These are phyloP conservation scores for Aspergillus haitiensis DNA, from an alignment of 495 filamentous ascomycete genomes.

Conservation along the genomic window DNA sequence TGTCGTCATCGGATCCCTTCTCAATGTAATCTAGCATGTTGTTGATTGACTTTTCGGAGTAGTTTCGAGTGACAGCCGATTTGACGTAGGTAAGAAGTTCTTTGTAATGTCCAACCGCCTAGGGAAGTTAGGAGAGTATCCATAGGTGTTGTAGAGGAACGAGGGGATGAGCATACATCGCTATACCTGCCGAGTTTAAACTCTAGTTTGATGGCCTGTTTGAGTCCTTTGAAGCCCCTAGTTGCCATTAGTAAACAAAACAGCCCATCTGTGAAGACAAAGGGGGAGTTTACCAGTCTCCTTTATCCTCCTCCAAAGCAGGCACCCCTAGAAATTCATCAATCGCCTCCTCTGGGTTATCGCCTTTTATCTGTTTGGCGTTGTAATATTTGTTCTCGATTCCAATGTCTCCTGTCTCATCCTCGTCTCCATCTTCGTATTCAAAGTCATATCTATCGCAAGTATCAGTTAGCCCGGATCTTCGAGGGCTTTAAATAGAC, in stretches of 20 bases:
- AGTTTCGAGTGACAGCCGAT: slow-evolving; percentile 94
- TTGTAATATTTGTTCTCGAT: slow-evolving; percentile 99
- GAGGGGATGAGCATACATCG: slow-evolving; percentile 55
- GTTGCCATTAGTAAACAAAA: slow-evolving; percentile 22
- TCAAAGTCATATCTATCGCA: slow-evolving; percentile 87
- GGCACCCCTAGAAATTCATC: slow-evolving; percentile 89
- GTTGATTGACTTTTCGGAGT: slow-evolving; percentile 98
- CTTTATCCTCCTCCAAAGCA: slow-evolving; percentile 81
- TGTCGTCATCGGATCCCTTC: slow-evolving; percentile 80
- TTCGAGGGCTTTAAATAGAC: neutral
- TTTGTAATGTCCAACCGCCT: slow-evolving; percentile 94
- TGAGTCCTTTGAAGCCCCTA: slow-evolving; percentile 94
- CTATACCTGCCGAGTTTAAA: slow-evolving; percentile 84
- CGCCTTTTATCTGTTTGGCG: slow-evolving; percentile 92
- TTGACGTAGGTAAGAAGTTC: slow-evolving; percentile 98
- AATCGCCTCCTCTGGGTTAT: slow-evolving; percentile 83
- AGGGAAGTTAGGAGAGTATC: slow-evolving; percentile 20
- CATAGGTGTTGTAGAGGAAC: slow-evolving; percentile 3
- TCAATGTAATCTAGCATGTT: slow-evolving; percentile 99
- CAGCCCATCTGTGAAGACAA: neutral
- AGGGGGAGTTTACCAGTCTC: slow-evolving; percentile 68
- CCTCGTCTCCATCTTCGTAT: slow-evolving; percentile 89
- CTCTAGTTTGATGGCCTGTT: slow-evolving; percentile 96
- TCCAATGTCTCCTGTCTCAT: slow-evolving; percentile 83
- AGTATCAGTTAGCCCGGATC: slow-evolving; percentile 19